Base-by-base conservation (phyloP, 2,329 filamentous ascomycete species). In the Ceratocystis diversiconidia region DNA sequence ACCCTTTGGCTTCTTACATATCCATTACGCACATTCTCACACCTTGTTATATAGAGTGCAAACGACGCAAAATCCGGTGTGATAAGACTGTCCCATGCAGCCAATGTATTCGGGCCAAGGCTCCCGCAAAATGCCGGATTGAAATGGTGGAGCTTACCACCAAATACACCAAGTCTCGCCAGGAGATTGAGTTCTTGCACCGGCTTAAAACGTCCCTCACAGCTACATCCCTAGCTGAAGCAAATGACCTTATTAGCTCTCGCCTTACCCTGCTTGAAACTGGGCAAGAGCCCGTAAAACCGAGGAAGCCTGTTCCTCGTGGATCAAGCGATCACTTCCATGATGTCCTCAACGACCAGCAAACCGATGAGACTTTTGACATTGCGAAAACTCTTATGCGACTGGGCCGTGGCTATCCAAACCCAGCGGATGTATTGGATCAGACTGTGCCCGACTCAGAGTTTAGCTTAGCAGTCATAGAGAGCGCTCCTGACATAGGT, bases 81-180 rank as follows among this genome's bases (percentile, higher is more conserved):
- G 66, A 67, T 15, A 67, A 67, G 41, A 67, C 66, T 4, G 62
- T 67, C 12, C 66, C 66, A 5, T 67, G 66, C 41, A 67, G 48
- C 19, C 66, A 67, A 25, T 67, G 66, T 62, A 57, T 67, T 28
- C 57, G 63, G 10, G 66, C 66, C 17, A 67, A 67, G 30, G 62
- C 66, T 12, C 66, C 66, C 6, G 59, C 61, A 17, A 57, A 59
- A 22, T 67, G 66, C 41, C 62, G 63, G 5, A 63, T 67, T 17
- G 66, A 67, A 44, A 67, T 63, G n/a, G 66, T 67, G 5, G 66
- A 67, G 59, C 50, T 67, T 17, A 67, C 66, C 22, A 67, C 66
- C 36, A 67, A 67, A 59, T 62, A 67, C 66, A 67, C 66, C 32
- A 67, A 67, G 25, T 67, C 66, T 5, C 66, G 66, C 25, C 66